Evolutionary conservation across 345 rosid genomes (phyloP), one percentile per base, ranked within the genome.

Genomic region (Chamaenerion angustifolium): DNA sequence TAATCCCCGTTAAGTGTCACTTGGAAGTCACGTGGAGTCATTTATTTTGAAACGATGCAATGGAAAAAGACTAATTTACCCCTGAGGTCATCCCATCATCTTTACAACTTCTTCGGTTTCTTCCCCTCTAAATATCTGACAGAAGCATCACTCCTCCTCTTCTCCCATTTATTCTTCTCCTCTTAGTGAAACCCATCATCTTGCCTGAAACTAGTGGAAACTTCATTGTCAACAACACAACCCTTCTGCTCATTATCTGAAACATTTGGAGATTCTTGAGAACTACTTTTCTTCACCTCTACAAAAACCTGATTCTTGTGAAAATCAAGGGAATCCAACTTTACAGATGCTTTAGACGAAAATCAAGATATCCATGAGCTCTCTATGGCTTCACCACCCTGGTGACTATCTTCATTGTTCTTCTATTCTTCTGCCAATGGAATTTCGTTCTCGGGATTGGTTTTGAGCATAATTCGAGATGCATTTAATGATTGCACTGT

Each of bases 351-450:
- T 67, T 66, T 86, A 10, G 83, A 54, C 56, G 81, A 48, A 67
- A 83, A 80, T 57, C 93, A 75, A 63, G 86, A 68, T 59, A 86
- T 72, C 96, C 96, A 83, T 71, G 68, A 72, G 61, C 80, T 83
- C 51, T 75, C 62, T 14, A 56, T 59, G 53, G 68, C 73, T 58
- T n/a, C n/a, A n/a, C 71, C 73, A 63, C 68, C 69, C 69, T 57
- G 65, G 61, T 64, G 48, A 56, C 61, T 49, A 44, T 69, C 43
- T 61, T 56, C 56, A 53, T 46, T 58, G 45, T 40, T 16, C 8
- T 27, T 62, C 69, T 67, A 76, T 50, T 53, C 72, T 57, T 66
- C 80, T 18, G 63, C 66, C 40, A 62, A 67, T 10, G 59, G 46
- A 64, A 64, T 58, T 11, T 58, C 50, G 53, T 66, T 60, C 37